Evolutionary conservation across 306 rosid species (phyloP), one percentile per base, ranked within the genome.

Genomic region (Vigna nakashimae): DNA sequence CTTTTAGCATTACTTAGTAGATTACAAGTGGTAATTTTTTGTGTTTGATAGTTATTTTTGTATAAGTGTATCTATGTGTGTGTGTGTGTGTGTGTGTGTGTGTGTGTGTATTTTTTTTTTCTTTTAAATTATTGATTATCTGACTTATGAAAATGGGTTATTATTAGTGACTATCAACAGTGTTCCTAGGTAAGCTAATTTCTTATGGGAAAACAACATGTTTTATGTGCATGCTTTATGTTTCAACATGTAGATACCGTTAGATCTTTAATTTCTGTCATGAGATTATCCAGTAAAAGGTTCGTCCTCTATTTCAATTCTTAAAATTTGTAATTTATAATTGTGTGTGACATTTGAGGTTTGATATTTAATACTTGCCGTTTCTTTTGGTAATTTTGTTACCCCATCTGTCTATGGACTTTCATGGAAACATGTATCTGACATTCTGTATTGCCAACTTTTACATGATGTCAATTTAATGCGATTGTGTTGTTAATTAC

Each of bases 301-400:
- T 67, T 57, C 38, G 48, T 49, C 59, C 73, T 40, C 36, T 15
- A 74, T 26, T 72, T 28, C 11, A 18, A 69, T 77, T 50, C 74
- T 12, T 45, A 55, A 43, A 30, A 22, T 49, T 28, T 62, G 38
- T 52, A 17, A 70, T 32, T 67, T 66, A 34, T 68, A 66, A 57
- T 36, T 65, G 65, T 58, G 65, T 58, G 69, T 55, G 36, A 34
- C 36, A 18, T 73, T 48, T 43, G 59, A 15, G 63, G 50, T 75
- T 24, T 48, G 20, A 75, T 49, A 20, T 76, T 45, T 45, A 16
- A 55, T 63, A 72, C 20, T 55, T 55, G 1, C 28, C 65, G 59
- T 32, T 73, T 59, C 51, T 42, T 64, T 34, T 80, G n/a, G 51
- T 71, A 53, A 22, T 63, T 34, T 83, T 15, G 5, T 49, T 9